Evolutionary conservation across 495 filamentous ascomycete genomes (phyloP).

Genomic region (Hypomontagnella monticulosa): DNA sequence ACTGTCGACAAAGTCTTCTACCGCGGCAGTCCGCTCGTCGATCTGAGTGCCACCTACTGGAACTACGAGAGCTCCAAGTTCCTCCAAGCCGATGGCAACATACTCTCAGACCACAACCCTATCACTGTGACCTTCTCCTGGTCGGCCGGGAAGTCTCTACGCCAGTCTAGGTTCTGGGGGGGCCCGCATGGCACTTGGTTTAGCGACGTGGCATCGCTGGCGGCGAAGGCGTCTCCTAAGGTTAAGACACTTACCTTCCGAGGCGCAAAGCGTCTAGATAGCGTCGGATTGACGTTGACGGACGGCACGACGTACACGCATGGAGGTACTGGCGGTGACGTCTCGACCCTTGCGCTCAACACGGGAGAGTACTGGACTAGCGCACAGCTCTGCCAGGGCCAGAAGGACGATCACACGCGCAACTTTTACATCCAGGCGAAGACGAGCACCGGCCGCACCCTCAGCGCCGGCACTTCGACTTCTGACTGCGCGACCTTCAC

Average conservation of each 20-base stretch:
- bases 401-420: constrained; percentile 58
- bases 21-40: constrained; percentile 57
- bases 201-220: constrained; percentile 58
- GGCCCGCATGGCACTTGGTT: constrained; percentile 65
- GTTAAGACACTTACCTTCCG: constrained; percentile 55
- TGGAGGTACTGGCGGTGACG: constrained; percentile 64
- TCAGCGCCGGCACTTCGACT: constrained; percentile 60
- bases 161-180: constrained; percentile 61
- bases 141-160: constrained; percentile 50
- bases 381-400: constrained; percentile 62
- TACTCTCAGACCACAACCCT: constrained; percentile 71
- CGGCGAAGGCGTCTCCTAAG: constrained; percentile 46
- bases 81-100: constrained; percentile 59
- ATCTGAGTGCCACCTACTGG: constrained; percentile 55
- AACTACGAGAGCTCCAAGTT: constrained; percentile 62
- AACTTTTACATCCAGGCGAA: constrained; percentile 67
- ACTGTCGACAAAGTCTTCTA: constrained; percentile 72
- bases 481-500: constrained; percentile 58
- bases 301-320: constrained; percentile 60
- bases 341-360: constrained; percentile 54
- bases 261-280: constrained; percentile 61
- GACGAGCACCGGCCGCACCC: constrained; percentile 60
- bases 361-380: constrained; percentile 59
- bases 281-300: constrained; percentile 56
- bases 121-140: constrained; percentile 65